Percentiles rank a stretch among this genome's conserved stretches.
Evolutionary conservation across 441 rosid genomes (phyloP).

Genomic region (Pelargonium australe): DNA sequence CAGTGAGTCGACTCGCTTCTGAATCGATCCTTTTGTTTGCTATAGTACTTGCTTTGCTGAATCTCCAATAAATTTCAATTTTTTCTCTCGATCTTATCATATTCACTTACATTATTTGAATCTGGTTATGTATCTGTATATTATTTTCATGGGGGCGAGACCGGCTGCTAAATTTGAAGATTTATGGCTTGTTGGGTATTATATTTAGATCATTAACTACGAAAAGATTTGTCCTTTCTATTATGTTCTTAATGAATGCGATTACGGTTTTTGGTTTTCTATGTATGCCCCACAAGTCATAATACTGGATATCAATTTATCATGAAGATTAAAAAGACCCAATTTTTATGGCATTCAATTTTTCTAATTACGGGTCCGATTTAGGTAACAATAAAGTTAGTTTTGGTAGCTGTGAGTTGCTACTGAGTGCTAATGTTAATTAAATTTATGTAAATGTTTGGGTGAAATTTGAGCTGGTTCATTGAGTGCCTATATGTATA

Average conservation of each 20-base stretch:
- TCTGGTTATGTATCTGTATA: background rate
- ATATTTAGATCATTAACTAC: too few relatives aligned
- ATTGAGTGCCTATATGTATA: background rate
- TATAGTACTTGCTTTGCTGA: background rate
- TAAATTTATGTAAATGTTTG: background rate
- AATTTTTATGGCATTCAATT: background rate
- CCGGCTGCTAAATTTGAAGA: background rate
- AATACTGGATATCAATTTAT: background rate
- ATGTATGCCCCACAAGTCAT: background rate
- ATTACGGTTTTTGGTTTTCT: background rate
- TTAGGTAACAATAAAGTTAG: too few relatives aligned
- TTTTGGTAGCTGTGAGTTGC: too few relatives aligned
- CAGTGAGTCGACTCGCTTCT: conserved; percentile 39
- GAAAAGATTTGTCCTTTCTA: too few relatives aligned
- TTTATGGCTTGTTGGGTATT: background rate
- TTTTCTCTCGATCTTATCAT: too few relatives aligned
- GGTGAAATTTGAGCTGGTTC: background rate
- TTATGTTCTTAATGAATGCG: too few relatives aligned
- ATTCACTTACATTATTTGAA: background rate
- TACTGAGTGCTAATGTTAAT: too few relatives aligned
- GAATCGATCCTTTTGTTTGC: too few relatives aligned
- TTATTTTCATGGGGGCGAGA: background rate
- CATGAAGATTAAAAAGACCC: background rate
- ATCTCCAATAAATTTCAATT: background rate
- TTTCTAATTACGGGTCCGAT: background rate